Base-by-base conservation (phyloP, 177 flowering plant species). In the Vitis hybrid region DNA sequence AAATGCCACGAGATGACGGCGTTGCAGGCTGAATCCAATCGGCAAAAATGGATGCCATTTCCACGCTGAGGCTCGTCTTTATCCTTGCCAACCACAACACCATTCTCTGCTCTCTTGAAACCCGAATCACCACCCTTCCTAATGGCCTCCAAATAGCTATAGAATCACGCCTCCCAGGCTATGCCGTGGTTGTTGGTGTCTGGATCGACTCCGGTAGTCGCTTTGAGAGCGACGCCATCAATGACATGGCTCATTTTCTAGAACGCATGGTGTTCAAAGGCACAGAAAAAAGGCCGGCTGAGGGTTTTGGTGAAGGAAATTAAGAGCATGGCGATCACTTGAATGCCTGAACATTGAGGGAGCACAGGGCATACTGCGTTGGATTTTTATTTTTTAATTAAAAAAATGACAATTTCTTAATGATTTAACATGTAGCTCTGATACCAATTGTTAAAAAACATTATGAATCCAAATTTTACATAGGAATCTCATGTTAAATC, bases 251-350 rank as follows among this genome's bases (percentile, higher is more conserved):
- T 3, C 98, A 94, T 75, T 93, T 94, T 59, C 68, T 94, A 12
- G 98, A 94, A 79, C 97, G 89, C 66, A 93, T 94, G 97, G 90
- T 91, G 6, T 93, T 92, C 74, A 90, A 91, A 77, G 97, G 99
- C 14, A 94, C 96, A 2, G 85, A 83, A 78, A 83, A 61, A 82
- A 74, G 94, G 72, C 19, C 80, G 1, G 92, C 80, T n/a, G 94
- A 92, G 1, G 19, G 19, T 18, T 18, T 18, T 18, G 19, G 19
- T 18, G 19, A 18, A 18, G 19, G 19, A 18, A 83, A 85, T 92
- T 70, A 97, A 91, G 90, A 87, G 89, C 67, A 88, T 94, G 98
- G 97, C 1, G 97, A 93, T 2, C 97, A 89, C 74, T 75, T 92
- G 77, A 94, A 90, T 80, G 98, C 98, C 1, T 93, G 89, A 69